These are phyloP conservation scores for Streptanthus diversifolius DNA, from an alignment of 345 rosid genomes.

Conservation along the genomic window DNA sequence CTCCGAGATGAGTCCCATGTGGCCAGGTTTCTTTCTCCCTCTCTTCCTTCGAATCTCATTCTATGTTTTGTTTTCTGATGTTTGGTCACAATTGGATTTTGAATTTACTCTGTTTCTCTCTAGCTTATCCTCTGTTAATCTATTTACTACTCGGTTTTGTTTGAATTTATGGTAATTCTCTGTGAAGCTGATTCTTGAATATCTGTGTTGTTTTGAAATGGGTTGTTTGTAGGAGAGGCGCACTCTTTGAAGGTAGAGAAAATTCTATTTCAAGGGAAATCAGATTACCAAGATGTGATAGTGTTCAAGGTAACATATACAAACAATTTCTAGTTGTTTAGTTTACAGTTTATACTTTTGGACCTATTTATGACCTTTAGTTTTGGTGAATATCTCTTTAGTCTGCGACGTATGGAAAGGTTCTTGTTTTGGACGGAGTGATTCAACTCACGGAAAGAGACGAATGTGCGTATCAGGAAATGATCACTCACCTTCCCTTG, in stretches of 20 bases:
- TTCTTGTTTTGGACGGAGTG: slow-evolving; percentile 92
- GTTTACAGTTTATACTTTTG: neutral
- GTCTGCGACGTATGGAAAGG: slow-evolving; percentile 95
- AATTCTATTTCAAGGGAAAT: slow-evolving; percentile 74
- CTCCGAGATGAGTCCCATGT: slow-evolving; percentile 83
- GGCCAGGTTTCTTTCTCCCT: slow-evolving; percentile 55
- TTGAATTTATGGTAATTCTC: neutral
- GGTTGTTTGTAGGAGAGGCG: slow-evolving; percentile 69
- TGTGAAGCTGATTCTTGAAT: neutral
- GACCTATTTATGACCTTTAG: neutral
- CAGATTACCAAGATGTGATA: slow-evolving; percentile 85
- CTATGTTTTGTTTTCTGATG: neutral
- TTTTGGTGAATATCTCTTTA: slow-evolving; percentile 27
- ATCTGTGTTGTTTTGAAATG: neutral
- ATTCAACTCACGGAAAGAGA: slow-evolving; percentile 96
- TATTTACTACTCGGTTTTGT: neutral
- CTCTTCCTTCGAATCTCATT: neutral
- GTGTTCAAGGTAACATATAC: slow-evolving; percentile 67
- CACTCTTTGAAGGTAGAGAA: slow-evolving; percentile 89
- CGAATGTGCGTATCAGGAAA: slow-evolving; percentile 98
- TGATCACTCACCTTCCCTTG: slow-evolving; percentile 94
- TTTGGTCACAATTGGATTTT: neutral
- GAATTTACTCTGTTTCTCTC: neutral
- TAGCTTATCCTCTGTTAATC: neutral
- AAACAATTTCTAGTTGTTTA: neutral